Evolutionary conservation across 2,329 filamentous ascomycete species (phyloP).

Genomic region (Aotearoamyces nothofagi): DNA sequence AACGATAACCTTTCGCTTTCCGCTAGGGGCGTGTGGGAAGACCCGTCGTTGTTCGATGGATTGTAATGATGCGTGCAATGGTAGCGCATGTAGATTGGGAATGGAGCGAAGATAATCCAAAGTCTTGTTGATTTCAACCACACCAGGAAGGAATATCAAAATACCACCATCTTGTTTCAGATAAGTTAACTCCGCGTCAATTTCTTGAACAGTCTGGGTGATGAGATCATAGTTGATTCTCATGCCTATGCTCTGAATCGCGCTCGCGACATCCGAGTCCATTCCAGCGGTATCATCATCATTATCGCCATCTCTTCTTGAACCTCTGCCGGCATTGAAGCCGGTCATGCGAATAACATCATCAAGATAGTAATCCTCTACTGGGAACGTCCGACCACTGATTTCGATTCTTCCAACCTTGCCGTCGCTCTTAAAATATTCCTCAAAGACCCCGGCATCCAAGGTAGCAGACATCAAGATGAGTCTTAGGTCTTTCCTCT

Average conservation of each 20-base stretch:
- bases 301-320: constrained; percentile 24
- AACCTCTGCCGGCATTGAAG: constrained; percentile 35
- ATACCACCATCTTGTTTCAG: constrained; percentile 66
- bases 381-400: constrained; percentile 74
- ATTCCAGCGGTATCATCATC: constrained; percentile 29
- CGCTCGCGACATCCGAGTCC: constrained; percentile 47
- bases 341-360: constrained; percentile 71
- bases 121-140: constrained; percentile 77
- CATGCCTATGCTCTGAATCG: constrained; percentile 59
- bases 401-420: constrained; percentile 75
- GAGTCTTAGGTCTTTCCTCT: constrained; percentile 67
- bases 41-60: constrained; percentile 79
- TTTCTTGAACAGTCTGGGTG: constrained; percentile 61
- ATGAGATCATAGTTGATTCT: constrained; percentile 88
- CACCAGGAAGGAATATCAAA: constrained; percentile 87
- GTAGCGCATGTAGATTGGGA: constrained; percentile 59
- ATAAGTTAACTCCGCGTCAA: constrained; percentile 58
- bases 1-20: constrained; percentile 82
- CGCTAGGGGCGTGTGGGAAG: constrained; percentile 59
- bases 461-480: constrained; percentile 95
- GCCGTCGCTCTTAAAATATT: constrained; percentile 62
- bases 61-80: constrained; percentile 82
- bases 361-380: constrained; percentile 80
- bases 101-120: constrained; percentile 52
- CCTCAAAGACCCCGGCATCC: constrained; percentile 70